Base-by-base conservation (phyloP, 1,284 basidiomycete genomes). In the Golubevia sp. region DNA sequence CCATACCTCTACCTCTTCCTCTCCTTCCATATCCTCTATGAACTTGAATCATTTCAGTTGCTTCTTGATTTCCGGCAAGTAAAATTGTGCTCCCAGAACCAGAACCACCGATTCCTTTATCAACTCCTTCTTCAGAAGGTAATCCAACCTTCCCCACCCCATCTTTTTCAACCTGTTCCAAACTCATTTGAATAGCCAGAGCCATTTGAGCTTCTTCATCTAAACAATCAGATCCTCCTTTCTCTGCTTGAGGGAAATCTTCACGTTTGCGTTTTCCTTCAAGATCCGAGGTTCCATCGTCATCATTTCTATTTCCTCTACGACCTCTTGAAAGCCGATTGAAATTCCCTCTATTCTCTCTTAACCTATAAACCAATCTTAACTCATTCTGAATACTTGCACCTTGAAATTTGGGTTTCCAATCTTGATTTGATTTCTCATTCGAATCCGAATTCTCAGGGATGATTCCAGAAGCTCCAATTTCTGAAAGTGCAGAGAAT, bases 1-100 rank as follows among this genome's bases (percentile, higher is more conserved):
- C n/a, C n/a, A n/a, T n/a, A n/a, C 38, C 18, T 44, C 38, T 44
- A 18, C 11, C 18, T 44, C 38, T 44, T 44, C 38, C 18, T 64
- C 64, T 57, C 68, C 66, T 1, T 61, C 61, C n/a, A 26, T 56
- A 8, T 51, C 48, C n/a, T 54, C 11, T 18, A 27, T 54, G 1
- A 66, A 60, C 38, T 50, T n/a, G n/a, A n/a, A n/a, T n/a, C n/a
- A n/a, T n/a, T n/a, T 8, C 13, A 44, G 38, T 44, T 44, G 38
- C 38, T 44, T 44, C 38, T 44, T 44, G 38, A 44, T 44, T 44
- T 44, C 13, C 11, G 38, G 38, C 18, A 44, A 18, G 18, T 8
- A 44, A n/a, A n/a, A n/a, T n/a, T n/a, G n/a, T n/a, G n/a, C n/a
- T n/a, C n/a, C n/a, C n/a, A n/a, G n/a, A n/a, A n/a, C n/a, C n/a